A percentile compares a stretch with the other conserved stretches of the same genome.
Conservation (phyloP, 148 eudicot species). For the Rhododendron griersonianum region DNA sequence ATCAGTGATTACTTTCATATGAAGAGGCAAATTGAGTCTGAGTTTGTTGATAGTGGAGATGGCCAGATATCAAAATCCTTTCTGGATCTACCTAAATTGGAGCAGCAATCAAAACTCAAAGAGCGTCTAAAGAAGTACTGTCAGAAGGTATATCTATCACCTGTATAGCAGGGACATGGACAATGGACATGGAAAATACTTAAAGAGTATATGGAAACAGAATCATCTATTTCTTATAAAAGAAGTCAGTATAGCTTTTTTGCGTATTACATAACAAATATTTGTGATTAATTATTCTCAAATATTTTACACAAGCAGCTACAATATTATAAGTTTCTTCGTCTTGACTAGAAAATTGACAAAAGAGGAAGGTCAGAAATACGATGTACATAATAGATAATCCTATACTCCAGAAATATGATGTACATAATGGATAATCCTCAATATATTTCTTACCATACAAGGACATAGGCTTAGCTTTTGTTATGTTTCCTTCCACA, state of each 20-base stretch:
- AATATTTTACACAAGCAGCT: background rate
- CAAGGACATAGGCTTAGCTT: background rate
- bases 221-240: background rate
- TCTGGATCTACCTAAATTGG: slow-evolving; percentile 87
- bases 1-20: slow-evolving; percentile 88
- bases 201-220: background rate
- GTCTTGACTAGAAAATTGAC: background rate
- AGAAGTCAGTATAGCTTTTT: background rate
- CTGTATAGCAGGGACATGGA: background rate
- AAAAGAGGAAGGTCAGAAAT: background rate
- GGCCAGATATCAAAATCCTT: slow-evolving; percentile 67
- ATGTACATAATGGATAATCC: background rate
- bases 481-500: background rate
- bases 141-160: slow-evolving; percentile 63
- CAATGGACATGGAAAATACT: background rate
- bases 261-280: background rate
- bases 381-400: background rate
- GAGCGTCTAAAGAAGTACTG: slow-evolving; percentile 91
- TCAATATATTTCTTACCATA: background rate
- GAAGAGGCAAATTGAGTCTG: slow-evolving; percentile 98
- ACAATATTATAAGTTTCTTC: background rate
- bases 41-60: slow-evolving; percentile 52
- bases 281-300: background rate
- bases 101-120: slow-evolving; percentile 79
- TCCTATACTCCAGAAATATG: background rate